Conservation (phyloP, 2,329 filamentous ascomycete genomes). For the Chrysoporthe austroafricana region DNA sequence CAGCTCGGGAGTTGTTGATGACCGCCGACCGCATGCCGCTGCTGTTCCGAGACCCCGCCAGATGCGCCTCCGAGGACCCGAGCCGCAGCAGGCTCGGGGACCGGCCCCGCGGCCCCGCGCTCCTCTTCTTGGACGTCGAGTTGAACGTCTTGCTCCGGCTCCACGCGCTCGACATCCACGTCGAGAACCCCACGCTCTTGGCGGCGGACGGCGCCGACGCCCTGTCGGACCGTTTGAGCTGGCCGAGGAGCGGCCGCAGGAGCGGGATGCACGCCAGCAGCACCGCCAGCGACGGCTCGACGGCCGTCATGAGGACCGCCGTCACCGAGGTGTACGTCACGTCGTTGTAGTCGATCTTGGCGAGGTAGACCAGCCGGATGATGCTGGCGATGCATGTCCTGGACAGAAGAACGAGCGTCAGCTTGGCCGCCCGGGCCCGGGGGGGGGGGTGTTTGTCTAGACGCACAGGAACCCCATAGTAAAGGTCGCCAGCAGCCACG, state of each 20-base stretch:
- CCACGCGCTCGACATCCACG: slow-evolving; percentile 14
- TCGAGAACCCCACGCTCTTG: slow-evolving; percentile 10
- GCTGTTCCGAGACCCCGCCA: not conserved
- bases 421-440: too few relatives aligned
- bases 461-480: slow-evolving; percentile 41
- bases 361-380: slow-evolving; percentile 41
- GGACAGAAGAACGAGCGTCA: slow-evolving; percentile 5
- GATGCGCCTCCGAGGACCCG: slow-evolving; percentile 7
- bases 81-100: slow-evolving; percentile 2
- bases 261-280: slow-evolving; percentile 46
- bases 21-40: slow-evolving; percentile 7
- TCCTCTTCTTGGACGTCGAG: slow-evolving; percentile 10
- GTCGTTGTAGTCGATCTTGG: slow-evolving; percentile 40
- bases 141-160: slow-evolving; percentile 11
- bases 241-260: slow-evolving; percentile 40
- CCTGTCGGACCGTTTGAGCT: not conserved
- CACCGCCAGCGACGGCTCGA: slow-evolving; percentile 45
- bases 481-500: slow-evolving; percentile 38
- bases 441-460: too few relatives aligned
- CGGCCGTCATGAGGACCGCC: slow-evolving; percentile 41
- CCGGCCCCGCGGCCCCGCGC: not conserved
- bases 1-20: not conserved
- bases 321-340: slow-evolving; percentile 40
- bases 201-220: too few relatives aligned
- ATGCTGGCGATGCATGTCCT: slow-evolving; percentile 42